Evolutionary conservation across 768 basidiomycete genomes (phyloP), one percentile per base, ranked within the genome.

Genomic region (Podaxis mareebaensis): DNA sequence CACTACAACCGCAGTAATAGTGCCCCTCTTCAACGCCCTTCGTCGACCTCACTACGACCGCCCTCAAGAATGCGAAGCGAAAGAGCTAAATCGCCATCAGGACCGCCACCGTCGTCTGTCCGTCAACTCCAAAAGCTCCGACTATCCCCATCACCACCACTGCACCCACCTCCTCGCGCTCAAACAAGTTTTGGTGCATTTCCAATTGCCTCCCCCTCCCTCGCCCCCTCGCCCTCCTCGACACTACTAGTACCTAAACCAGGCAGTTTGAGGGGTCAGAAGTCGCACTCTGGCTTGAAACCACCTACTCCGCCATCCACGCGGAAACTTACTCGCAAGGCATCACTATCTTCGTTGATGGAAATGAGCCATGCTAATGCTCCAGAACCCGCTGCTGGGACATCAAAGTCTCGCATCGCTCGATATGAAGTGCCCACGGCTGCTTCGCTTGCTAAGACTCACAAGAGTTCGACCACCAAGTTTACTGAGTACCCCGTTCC

Each of bases 241-340:
- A 69, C 60, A 33, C 85, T 90, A 74, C 82, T 90, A 64, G 76
- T 86, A 17, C 78, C 84, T 46, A 93, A 91, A 75, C 85, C 89
- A 63, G 86, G 84, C 58, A 89, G 88, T 72, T 83, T 93, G 65
- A 88, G 92, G 24, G 88, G 87, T 20, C 92, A 93, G 78, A 93
- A 93, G 70, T 93, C 92, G 2, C 90, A 92, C 71, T 86, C 90
- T 5, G 91, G 88, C 40, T 83, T 93, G 59, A 93, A 93, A 71
- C 86, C 88, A 2, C 86, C 88, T 28, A 86, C 85, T 4, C 89
- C 91, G 33, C 85, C 90, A n/a, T 72, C 84, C 24, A 81, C 83
- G 28, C 84, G 88, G 36, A 85, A 82, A 67, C 81, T 92, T 60
- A 78, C 85, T 22, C 85, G 92, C 68, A 92, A 93, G 74, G 91